Evolutionary conservation across 2,329 filamentous ascomycete genomes (phyloP), one percentile per base, ranked within the genome.

Genomic region (Venturia pyrina): DNA sequence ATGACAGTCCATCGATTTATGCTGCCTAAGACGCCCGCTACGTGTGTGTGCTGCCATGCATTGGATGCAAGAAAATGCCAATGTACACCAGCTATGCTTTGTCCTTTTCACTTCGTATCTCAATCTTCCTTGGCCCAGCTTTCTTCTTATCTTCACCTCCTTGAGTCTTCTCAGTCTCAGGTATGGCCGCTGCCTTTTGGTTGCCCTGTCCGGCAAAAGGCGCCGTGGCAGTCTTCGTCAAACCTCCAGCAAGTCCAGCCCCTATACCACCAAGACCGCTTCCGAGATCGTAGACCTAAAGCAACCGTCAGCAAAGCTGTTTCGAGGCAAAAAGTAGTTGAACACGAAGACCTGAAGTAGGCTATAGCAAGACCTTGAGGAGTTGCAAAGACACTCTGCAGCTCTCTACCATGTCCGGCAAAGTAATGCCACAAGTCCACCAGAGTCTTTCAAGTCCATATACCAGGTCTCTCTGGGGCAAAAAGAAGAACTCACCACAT

Each of bases 401-500:
- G n/a, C n/a, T 40, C 37, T 40, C 37, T 40, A 10, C n/a, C 37
- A 10, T 40, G 37, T 40, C 37, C 10, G 10, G 37, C 37, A 40
- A 5, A 40, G 37, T 10, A 40, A 40, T 43, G 41, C 41, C 41
- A 43, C 11, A 40, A 40, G 37, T 8, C 11, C 37, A 40, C 37
- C 37, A 40, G 11, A 40, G 1, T 8, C 41, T 5, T 43, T 11
- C 15, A 7, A 43, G 5, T 43, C 10, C 41, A 43, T 3, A 7
- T 13, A 13, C 5, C 40, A 43, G 11, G 6, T 43, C 11, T 13
- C 7, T 15, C 7, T 3, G 13, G 13, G 13, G 41, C 13, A 43
- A 11, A 40, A 57, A 37, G 41, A n/a, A 62, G 2, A 50, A 24
- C 68, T 66, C 37, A 70, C 66, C 10, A 68, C 67, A 60, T 69